These are phyloP conservation scores for Mrakia hoshinonis DNA, from an alignment of 768 basidiomycete species.

Conservation along the genomic window DNA sequence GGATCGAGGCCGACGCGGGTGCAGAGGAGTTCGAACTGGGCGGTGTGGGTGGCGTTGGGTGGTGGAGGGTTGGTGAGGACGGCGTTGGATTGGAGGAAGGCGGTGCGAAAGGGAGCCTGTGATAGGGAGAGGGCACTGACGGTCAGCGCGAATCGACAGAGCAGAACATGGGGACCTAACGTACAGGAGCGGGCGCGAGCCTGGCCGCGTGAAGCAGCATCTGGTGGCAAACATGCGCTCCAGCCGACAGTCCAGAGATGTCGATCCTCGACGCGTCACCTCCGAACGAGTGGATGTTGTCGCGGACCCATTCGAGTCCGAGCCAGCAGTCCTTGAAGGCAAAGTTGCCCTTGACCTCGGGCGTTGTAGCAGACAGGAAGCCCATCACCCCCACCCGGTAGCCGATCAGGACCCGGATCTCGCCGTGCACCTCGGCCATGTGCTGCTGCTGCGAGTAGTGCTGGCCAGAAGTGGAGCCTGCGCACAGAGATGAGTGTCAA, in stretches of 20 bases:
- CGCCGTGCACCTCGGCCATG: conserved; percentile 54
- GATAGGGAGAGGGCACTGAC: neutral
- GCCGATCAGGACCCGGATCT: conserved; percentile 66
- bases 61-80: conserved; percentile 54
- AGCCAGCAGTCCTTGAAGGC: conserved; percentile 81
- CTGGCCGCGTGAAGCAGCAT: conserved; percentile 60
- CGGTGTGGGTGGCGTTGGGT: conserved; percentile 8
- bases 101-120: conserved; percentile 57
- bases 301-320: conserved; percentile 61
- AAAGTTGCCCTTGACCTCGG: conserved; percentile 60
- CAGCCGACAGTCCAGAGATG: conserved; percentile 64
- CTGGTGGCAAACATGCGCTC: conserved; percentile 65
- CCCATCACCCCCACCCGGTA: conserved; percentile 50
- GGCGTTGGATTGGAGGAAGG: conserved; percentile 63
- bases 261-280: conserved; percentile 55
- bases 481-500: neutral
- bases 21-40: conserved; percentile 59
- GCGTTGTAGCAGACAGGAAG: conserved; percentile 60
- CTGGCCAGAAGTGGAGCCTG: conserved; percentile 54
- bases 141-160: neutral
- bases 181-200: conserved; percentile 3
- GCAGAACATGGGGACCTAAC: neutral
- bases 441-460: conserved; percentile 58
- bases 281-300: conserved; percentile 61
- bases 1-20: conserved; percentile 52